These are phyloP conservation scores for Teratosphaeria pseudoeucalypti DNA, from an alignment of 2,329 filamentous ascomycete genomes.

Conservation along the genomic window DNA sequence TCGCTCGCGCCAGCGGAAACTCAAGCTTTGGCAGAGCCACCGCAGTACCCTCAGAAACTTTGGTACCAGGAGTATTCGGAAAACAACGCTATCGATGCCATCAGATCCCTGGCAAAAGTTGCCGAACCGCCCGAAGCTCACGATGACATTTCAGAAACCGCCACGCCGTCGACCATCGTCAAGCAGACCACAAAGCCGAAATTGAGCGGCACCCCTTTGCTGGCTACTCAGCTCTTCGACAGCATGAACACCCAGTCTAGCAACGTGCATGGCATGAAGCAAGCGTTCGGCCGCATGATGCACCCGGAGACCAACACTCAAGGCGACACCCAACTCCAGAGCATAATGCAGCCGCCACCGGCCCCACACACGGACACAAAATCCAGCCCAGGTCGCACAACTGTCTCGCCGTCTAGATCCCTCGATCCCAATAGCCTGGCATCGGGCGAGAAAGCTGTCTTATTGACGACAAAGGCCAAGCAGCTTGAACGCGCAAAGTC, in stretches of 20 bases:
- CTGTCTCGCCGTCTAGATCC: not conserved
- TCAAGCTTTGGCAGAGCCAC: not conserved
- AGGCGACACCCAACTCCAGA: slow-evolving; percentile 23
- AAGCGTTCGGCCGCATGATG: slow-evolving; percentile 17
- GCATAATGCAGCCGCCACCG: not conserved
- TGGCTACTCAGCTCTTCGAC: not conserved
- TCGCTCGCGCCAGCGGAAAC: slow-evolving; percentile 3
- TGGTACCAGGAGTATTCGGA: not conserved
- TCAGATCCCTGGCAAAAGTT: not conserved
- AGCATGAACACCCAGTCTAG: slow-evolving; percentile 14
- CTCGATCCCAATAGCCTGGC: not conserved
- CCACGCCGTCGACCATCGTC: not conserved
- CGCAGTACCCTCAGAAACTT: not conserved
- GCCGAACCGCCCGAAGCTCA: not conserved
- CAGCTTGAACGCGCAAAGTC: slow-evolving; percentile 3
- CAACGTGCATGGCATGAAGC: slow-evolving; percentile 14
- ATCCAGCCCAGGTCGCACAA: not conserved
- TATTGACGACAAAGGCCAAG: slow-evolving; percentile 2
- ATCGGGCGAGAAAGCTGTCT: not conserved
- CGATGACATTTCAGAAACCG: not conserved
- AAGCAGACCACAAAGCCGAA: not conserved
- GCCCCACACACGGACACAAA: not conserved
- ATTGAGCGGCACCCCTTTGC: not conserved
- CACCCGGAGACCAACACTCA: slow-evolving; percentile 20
- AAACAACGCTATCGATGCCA: not conserved